A percentile compares a stretch with the other conserved stretches of the same genome.
phyloP scores from a whole-genome alignment of 768 basidiomycete species.

The Tephrocybe rancida region DNA sequence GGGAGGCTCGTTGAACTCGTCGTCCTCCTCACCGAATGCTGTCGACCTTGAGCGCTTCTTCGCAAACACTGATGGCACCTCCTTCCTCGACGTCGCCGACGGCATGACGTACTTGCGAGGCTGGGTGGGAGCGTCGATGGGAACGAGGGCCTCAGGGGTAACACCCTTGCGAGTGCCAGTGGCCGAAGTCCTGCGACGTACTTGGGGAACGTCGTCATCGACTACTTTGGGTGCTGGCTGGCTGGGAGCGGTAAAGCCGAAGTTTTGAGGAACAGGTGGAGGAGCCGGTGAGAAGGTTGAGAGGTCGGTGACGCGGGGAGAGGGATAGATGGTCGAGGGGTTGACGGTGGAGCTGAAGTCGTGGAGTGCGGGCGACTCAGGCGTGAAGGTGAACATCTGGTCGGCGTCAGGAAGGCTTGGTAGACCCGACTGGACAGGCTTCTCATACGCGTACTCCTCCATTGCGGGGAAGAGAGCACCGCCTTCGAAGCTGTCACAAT shows the following conservation, averaged over 20 bases:
- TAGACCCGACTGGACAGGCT: constrained; percentile 2
- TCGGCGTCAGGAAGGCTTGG: constrained; percentile 24
- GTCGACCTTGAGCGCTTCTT: constrained; percentile 59
- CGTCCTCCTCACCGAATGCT: constrained; percentile 52
- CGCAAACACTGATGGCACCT: constrained; percentile 66
- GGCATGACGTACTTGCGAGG: constrained; percentile 64
- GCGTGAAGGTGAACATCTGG: constrained; percentile 55
- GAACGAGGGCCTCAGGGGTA: constrained; percentile 61
- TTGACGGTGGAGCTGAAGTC: constrained; percentile 32
- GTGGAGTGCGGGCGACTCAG: constrained; percentile 47
- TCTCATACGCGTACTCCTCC: constrained; percentile 14
- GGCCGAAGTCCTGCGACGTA: constrained; percentile 36
- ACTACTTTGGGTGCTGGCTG: not conserved
- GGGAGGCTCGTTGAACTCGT: constrained; percentile 34
- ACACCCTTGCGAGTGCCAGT: constrained; percentile 78
- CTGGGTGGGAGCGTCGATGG: constrained; percentile 77
- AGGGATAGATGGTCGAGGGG: constrained; percentile 32
- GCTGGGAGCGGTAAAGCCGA: constrained; percentile 15
- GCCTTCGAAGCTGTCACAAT: not conserved
- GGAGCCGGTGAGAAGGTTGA: constrained; percentile 12
- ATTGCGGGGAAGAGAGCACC: constrained; percentile 13
- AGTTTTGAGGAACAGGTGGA: constrained; percentile 1
- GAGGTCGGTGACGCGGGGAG: constrained; percentile 22
- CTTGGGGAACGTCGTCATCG: constrained; percentile 13
- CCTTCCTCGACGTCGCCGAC: constrained; percentile 73